Evolutionary conservation across 371 early-diverging fungal species (phyloP), one percentile per base, ranked within the genome.

Genomic region (Mucor piriformis): DNA sequence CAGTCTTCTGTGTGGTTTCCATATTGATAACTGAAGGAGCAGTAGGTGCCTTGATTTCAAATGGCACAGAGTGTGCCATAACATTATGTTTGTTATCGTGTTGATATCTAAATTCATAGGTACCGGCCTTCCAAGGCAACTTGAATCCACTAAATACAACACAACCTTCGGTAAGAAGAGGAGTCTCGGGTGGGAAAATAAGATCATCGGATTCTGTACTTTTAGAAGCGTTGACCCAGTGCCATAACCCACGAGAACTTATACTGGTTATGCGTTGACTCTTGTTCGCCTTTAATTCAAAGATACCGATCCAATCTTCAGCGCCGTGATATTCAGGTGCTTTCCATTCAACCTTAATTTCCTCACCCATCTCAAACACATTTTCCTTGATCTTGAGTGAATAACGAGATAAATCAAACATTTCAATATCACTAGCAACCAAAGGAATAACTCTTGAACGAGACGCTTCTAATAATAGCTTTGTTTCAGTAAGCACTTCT

Each of bases 261-360:
- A 83, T 71, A 10, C 85, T 92, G 23, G 98, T 94, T 33, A 93
- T 70, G 29, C 80, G 84, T n/a, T 72, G 65, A 32, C 83, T 81
- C 37, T 85, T 79, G 72, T 95, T 95, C 20, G 85, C 80, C 0
- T 81, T 83, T 0, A 92, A 84, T 33, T 84, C 83, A 73, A 95
- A 97, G 3, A 96, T 74, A 27, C 96, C 98, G 61, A 97, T 88
- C 97, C 98, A 96, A 73, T 96, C 96, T 49, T 83, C 78, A n/a
- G 79, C 55, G 40, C 90, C 79, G 66, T 87, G 86, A 55, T 83
- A 83, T 57, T 68, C 74, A 16, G 86, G 92, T 1, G 91, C 94
- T 3, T 83, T 82, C 88, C 94, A 95, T 8, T 65, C 57, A 2
- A 93, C 74, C 1, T 59, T 65, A 42, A 95, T 88, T 11, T 86